phyloP scores from a whole-genome alignment of 2,329 filamentous ascomycete genomes.

The Pseudogymnoascus sp. region DNA sequence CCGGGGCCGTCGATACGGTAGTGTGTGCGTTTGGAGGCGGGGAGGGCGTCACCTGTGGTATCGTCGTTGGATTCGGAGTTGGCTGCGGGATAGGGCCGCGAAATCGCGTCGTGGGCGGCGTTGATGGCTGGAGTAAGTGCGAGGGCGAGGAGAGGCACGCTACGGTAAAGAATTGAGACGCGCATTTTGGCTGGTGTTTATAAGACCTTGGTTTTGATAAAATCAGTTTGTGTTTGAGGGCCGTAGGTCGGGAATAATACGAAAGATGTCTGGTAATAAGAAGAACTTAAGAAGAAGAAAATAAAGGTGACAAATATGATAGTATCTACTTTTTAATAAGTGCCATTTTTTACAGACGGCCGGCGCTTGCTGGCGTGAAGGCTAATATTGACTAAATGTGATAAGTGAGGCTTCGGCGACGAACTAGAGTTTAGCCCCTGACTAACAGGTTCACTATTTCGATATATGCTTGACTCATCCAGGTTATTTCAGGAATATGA shows the following conservation, averaged over 20 bases:
- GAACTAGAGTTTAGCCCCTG: not conserved
- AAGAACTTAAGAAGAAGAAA: not conserved
- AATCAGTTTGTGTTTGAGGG: not conserved
- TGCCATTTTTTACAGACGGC: not conserved
- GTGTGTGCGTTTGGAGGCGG: not conserved
- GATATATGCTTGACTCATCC: not conserved
- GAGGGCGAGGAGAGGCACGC: not conserved
- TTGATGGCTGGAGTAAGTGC: not conserved
- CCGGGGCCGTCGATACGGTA: not conserved
- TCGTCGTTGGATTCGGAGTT: not conserved
- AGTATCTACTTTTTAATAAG: not conserved
- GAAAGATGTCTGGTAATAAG: not conserved
- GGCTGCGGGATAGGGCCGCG: not conserved
- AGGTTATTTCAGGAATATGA: not conserved
- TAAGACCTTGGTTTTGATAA: not conserved
- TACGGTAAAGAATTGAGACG: not conserved
- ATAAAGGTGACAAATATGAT: not conserved
- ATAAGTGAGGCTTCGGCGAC: not conserved
- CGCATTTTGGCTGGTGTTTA: not conserved
- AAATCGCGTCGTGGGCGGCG: not conserved
- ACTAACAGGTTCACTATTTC: not conserved
- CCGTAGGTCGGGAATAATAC: not conserved
- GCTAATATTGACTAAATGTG: not conserved
- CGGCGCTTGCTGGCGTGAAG: not conserved
- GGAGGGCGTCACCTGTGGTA: not conserved